Conservation (phyloP, 768 basidiomycete species). For the Thelephora aurantiotincta region DNA sequence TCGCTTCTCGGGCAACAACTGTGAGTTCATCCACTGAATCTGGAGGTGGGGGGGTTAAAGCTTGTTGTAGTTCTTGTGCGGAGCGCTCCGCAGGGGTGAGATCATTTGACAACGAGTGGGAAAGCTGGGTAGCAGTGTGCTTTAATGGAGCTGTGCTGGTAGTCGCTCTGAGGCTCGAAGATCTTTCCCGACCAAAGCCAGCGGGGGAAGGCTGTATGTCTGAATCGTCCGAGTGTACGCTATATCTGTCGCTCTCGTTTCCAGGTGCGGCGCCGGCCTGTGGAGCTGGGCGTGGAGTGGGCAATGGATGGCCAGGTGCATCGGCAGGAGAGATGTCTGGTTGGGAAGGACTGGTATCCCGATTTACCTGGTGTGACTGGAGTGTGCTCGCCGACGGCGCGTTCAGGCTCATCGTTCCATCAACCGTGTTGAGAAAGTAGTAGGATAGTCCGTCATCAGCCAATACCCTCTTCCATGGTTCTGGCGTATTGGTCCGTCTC, state of each 20-base stretch:
- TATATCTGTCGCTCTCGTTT: conserved; percentile 26
- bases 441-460: conserved; percentile 76
- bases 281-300: background rate
- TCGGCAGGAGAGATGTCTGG: background rate
- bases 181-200: conserved; percentile 15
- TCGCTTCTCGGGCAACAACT: conserved; percentile 39
- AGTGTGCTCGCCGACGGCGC: conserved; percentile 30
- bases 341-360: background rate
- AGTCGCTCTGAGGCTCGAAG: conserved; percentile 21
- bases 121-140: conserved; percentile 37
- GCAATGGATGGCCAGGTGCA: too few relatives aligned
- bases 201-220: conserved; percentile 37
- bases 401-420: conserved; percentile 57
- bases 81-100: conserved; percentile 55
- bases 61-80: conserved; percentile 50
- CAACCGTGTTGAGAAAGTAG: conserved; percentile 62
- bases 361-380: conserved; percentile 5
- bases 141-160: conserved; percentile 59
- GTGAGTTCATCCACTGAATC: conserved; percentile 50
- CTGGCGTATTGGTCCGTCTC: conserved; percentile 46
- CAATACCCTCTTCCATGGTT: conserved; percentile 72
- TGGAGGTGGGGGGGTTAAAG: conserved; percentile 41
- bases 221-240: conserved; percentile 72
- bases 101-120: conserved; percentile 21
- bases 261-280: background rate